These are phyloP conservation scores for Eucalyptus pauciflora DNA, from an alignment of 345 rosid genomes.

Conservation along the genomic window DNA sequence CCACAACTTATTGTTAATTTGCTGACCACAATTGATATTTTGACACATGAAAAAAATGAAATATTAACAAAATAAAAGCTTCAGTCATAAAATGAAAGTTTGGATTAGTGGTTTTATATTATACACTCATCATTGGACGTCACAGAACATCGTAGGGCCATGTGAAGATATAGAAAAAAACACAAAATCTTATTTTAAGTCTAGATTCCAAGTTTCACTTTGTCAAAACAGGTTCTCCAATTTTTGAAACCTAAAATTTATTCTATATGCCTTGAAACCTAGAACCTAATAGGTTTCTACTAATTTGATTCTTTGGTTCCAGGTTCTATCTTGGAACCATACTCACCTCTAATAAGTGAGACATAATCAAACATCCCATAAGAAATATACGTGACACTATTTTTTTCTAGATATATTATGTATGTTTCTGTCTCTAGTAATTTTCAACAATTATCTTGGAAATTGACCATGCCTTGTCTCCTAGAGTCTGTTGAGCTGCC, in stretches of 20 bases:
- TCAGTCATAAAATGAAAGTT: fast-evolving
- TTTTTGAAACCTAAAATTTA: too few relatives aligned
- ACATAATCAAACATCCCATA: neutral
- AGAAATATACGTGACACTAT: neutral
- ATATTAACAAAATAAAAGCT: too few relatives aligned
- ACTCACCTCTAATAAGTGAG: neutral
- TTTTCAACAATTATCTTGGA: neutral
- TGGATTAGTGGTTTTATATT: fast-evolving
- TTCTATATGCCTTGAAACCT: too few relatives aligned
- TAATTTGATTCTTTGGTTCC: fast-evolving
- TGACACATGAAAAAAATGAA: too few relatives aligned
- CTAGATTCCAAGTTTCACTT: too few relatives aligned
- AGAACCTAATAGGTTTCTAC: too few relatives aligned
- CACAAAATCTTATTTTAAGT: too few relatives aligned
- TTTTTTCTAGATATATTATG: neutral
- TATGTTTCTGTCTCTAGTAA: neutral
- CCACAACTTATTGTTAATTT: fast-evolving
- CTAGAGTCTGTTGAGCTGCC: neutral
- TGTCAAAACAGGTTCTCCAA: fast-evolving
- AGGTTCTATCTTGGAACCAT: too few relatives aligned
- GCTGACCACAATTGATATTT: fast-evolving
- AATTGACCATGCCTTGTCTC: neutral
- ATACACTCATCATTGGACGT: too few relatives aligned
- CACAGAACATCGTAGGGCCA: fast-evolving
- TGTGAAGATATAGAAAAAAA: too few relatives aligned